Base-by-base conservation (phyloP, 1,284 basidiomycete species). In the Mycena citricolor region DNA sequence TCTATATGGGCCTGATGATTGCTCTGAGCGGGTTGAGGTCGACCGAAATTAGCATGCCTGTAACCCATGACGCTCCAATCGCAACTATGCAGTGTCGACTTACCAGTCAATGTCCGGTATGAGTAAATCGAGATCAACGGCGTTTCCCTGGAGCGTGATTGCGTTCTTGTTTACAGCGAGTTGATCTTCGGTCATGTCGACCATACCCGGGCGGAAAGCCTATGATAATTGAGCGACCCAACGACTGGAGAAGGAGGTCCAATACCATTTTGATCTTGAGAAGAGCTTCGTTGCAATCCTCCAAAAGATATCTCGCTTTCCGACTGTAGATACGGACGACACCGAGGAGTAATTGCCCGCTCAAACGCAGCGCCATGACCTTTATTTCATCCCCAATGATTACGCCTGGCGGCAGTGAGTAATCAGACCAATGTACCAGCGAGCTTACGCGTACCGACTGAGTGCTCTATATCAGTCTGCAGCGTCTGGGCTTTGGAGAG, bases 291-390 rank as follows among this genome's bases (percentile, higher is more conserved):
- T 95, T 95, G 64, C 94, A 98, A 64, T 99, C 95, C 60, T 99
- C 95, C 54, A 97, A 72, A 2, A 99, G 78, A 68, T 99, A 99
- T 62, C 97, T 97, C 17, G 94, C 92, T 66, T 99, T 97, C 37
- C 95, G 79, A 58, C 93, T 94, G 68, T 99, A 98, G 61, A 99
- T 98, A 48, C 97, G 82, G 38, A 94, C 93, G 42, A 99, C 94
- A 59, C 95, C 95, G 29, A 99, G 81, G 47, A 99, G 78, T 34
- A 99, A 77, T 60, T 98, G 95, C 7, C 95, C 95, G 28, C 92
- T 97, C 14, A 98, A 73, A 44, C 95, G 86, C 17, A 99, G 83
- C 1, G 94, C 93, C 83, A 97, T 94, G 32, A 89, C 67, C 61
- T 89, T 86, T 46, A 89, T 78, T 58, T 94, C 90, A 64, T 93